Base-by-base conservation (phyloP, 768 basidiomycete species). In the Agrocybe praecox region DNA sequence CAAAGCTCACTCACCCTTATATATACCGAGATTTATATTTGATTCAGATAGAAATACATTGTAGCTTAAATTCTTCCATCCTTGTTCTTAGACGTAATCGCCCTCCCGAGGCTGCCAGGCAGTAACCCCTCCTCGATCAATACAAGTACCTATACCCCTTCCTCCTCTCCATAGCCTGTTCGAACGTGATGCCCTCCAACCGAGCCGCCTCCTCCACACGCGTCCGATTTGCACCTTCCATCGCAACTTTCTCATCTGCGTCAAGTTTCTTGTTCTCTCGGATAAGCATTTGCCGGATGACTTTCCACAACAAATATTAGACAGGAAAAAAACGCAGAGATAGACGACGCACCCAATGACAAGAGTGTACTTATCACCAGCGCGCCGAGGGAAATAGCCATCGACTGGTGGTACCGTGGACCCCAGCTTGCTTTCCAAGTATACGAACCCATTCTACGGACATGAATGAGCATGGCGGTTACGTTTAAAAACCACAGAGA, bases 341-440 rank as follows among this genome's bases (percentile, higher is more conserved):
- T 19, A 48, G 5, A 53, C 8, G 29, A 61, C 70, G 14, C 62
- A 76, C 76, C 57, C 26, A 68, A 57, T 12, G 75, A 67, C 14
- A 76, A 60, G 14, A 73, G 43, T 3, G 69, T 68, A 56, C 71
- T 72, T 18, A 75, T 68, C 23, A 69, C 72, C 8, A 76, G 66
- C 9, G 74, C 68, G 29, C 69, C 67, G 7, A 76, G 65, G 2
- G 72, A 66, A 46, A 88, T 84, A 40, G 74, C 72, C 83, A 88
- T 84, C 0, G 84, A 84, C 43, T 74, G 85, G 47, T 85, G 85
- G 62, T 88, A 88, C 57, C 76, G 61, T 0, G 87, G 86, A 8
- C 83, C 75, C 85, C 86, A 88, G n/a, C 66, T 64, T 2, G 80
- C 64, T 61, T 82, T 82, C 87, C 87, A 88, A 0, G 80, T 76